Evolutionary conservation across 495 filamentous ascomycete genomes (phyloP).

Genomic region (Haplographium delicatum): DNA sequence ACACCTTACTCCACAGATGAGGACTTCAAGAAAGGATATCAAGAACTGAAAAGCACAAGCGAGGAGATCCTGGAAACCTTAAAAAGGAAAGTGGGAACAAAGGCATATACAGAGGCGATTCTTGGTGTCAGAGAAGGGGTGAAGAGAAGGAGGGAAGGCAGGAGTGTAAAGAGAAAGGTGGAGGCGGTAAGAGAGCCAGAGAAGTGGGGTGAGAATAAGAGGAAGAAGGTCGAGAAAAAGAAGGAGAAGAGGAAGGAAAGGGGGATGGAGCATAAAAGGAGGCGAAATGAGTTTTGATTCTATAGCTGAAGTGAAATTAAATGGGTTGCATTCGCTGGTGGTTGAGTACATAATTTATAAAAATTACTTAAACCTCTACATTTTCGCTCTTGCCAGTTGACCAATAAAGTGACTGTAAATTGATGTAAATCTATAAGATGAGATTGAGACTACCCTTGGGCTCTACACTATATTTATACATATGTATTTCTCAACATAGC

Average conservation of each 20-base stretch:
- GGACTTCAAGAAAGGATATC: constrained; percentile 60
- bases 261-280: constrained; percentile 59
- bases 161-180: constrained; percentile 78
- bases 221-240: constrained; percentile 79
- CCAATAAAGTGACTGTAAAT: no score
- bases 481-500: no score
- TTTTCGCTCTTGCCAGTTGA: no score
- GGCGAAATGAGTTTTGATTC: constrained; percentile 52
- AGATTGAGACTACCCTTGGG: no score
- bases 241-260: constrained; percentile 76
- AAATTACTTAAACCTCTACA: no score
- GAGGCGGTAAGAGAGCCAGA: constrained; percentile 80
- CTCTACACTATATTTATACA: no score
- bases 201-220: constrained; percentile 70
- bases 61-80: constrained; percentile 67
- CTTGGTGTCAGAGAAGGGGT: constrained; percentile 62
- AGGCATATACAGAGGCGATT: constrained; percentile 65
- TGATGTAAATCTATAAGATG: no score
- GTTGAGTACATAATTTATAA: no score
- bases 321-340: no score
- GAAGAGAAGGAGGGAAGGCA: constrained; percentile 59
- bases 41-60: constrained; percentile 59
- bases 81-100: constrained; percentile 79
- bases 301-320: no score
- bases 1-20: constrained; percentile 60